A percentile compares a stretch with the other conserved stretches of the same genome.
phyloP scores from a whole-genome alignment of 345 rosid species.

The Erodium maritimum region DNA sequence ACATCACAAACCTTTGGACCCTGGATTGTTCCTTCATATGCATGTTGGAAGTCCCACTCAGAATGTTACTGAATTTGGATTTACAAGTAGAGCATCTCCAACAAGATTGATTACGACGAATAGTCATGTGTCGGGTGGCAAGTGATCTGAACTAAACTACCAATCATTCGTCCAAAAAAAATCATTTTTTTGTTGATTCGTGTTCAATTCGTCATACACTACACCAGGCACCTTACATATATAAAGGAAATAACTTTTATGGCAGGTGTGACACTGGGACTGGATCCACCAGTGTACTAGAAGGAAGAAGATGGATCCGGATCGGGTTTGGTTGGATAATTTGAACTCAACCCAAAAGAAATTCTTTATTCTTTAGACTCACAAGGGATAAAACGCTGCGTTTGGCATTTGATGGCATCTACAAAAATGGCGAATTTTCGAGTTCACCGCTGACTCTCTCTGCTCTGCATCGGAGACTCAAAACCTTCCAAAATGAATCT shows the following conservation, averaged over 20 bases:
- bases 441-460: neutral
- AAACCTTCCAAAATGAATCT: neutral
- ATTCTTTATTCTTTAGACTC: too few relatives aligned
- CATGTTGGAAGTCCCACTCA: neutral
- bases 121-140: too few relatives aligned
- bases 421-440: neutral
- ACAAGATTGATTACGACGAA: too few relatives aligned
- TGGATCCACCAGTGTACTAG: neutral
- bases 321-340: too few relatives aligned
- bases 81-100: neutral
- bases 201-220: too few relatives aligned
- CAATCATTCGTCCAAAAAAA: too few relatives aligned
- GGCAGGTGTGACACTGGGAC: too few relatives aligned
- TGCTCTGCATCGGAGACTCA: neutral
- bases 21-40: neutral
- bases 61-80: neutral
- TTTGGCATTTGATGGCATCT: neutral
- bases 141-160: too few relatives aligned
- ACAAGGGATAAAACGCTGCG: neutral
- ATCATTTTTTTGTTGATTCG: too few relatives aligned
- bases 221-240: too few relatives aligned
- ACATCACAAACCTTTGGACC: neutral
- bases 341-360: neutral
- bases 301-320: neutral
- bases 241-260: too few relatives aligned